These are phyloP conservation scores for Candida ovalis DNA, from an alignment of 805 yeast species.

Conservation along the genomic window DNA sequence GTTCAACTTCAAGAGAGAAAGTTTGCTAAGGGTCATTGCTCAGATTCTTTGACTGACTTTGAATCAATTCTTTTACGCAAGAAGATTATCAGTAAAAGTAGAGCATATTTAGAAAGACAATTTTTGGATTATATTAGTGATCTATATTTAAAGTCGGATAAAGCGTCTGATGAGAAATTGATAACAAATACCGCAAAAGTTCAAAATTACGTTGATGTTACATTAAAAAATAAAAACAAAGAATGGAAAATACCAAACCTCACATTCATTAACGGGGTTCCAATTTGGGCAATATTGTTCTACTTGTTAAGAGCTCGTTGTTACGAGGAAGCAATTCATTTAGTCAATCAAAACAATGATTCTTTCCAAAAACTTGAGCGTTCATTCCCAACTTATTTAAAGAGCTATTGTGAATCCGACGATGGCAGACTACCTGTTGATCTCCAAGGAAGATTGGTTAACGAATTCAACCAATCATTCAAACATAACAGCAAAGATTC, in stretches of 20 bases:
- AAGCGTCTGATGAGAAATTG: conserved; percentile 26
- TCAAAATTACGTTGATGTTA: conserved; percentile 51
- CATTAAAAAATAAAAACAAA: conserved; percentile 36
- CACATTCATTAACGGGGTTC: conserved; percentile 72
- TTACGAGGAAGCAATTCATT: conserved; percentile 69
- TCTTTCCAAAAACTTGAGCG: conserved; percentile 82
- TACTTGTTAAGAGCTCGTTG: conserved; percentile 84
- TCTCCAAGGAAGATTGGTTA: conserved; percentile 61
- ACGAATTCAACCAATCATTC: conserved; percentile 83
- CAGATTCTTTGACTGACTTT: conserved; percentile 22
- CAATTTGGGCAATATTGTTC: conserved; percentile 92
- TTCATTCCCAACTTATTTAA: conserved; percentile 75
- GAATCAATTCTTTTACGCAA: conserved; percentile 37
- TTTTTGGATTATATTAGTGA: conserved; percentile 72
- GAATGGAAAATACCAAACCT: conserved; percentile 52
- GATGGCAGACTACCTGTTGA: conserved; percentile 60
- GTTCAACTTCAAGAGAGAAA: conserved; percentile 27
- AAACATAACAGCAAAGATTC: conserved; percentile 57
- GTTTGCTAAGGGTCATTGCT: conserved; percentile 30
- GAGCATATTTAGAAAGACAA: conserved; percentile 65
- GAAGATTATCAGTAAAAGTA: conserved; percentile 51
- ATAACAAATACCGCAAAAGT: conserved; percentile 65
- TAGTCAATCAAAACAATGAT: conserved; percentile 58
- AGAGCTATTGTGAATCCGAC: conserved; percentile 57
- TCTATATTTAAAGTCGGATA: conserved; percentile 44